Evolutionary conservation across 257 asterid species (phyloP), one percentile per base, ranked within the genome.

Genomic region (Solanum appendiculatum): DNA sequence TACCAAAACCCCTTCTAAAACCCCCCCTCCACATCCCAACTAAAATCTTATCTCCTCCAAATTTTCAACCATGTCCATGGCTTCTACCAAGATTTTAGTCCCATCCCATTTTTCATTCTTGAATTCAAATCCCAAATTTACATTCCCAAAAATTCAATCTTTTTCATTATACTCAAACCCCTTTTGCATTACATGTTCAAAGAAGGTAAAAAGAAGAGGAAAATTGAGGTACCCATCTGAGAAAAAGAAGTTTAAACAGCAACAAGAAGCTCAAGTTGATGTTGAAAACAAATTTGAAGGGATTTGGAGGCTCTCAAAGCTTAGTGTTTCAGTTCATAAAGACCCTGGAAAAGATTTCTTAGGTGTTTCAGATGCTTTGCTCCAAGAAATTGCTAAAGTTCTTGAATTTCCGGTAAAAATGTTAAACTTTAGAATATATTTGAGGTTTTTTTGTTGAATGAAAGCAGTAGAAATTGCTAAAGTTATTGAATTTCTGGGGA

Each of bases 191-290:
- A 84, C 72, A 83, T 93, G 98, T 85, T 96, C 95, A 12, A 90
- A 88, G 90, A 93, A 86, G 89, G 90, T 93, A 80, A 94, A 91
- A 92, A 93, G 99, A 90, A 94, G 93, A 3, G 99, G 99, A 18
- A 97, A 93, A 88, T 90, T 90, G 89, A 95, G 97, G 92, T 97
- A 97, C 90, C 99, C 99, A 86, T 97, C 99, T 1, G 99, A 97
- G 98, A 97, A 92, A 89, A 97, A 90, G 96, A 95, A 91, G 97
- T 68, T 91, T 33, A 94, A 80, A 48, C 66, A 86, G 77, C 93
- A 29, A 34, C 92, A 87, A 72, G 88, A 88, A 84, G 68, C 90
- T 66, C 91, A 88, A 86, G 63, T 40, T 70, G 94, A 90, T 29
- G 90, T 56, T 6, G 77, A 84, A 66, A 84, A 88, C 63, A 92